A percentile compares a stretch with the other conserved stretches of the same genome.
Evolutionary conservation across 106 monocot genomes (phyloP).

Genomic region (Dactylorhiza incarnata): DNA sequence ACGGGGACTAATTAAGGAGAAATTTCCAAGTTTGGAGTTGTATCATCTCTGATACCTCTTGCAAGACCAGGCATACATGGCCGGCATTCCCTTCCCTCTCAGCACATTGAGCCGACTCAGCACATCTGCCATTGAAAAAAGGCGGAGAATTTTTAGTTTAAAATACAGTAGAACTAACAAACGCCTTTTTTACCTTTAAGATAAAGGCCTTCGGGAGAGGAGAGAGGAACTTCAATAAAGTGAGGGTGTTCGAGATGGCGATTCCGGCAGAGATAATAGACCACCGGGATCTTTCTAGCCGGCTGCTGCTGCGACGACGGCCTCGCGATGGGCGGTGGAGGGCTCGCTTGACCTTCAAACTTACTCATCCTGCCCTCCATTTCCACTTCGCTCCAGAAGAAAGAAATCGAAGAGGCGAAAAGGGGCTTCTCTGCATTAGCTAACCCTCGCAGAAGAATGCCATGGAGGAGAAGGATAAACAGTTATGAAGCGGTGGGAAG

Average conservation of each 20-base stretch:
- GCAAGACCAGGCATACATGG: slow-evolving; percentile 92
- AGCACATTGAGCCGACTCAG: slow-evolving; percentile 51
- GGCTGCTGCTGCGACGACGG: slow-evolving; percentile 2
- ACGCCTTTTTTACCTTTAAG: slow-evolving; percentile 45
- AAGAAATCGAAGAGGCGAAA: not conserved
- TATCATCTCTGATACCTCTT: slow-evolving; percentile 38
- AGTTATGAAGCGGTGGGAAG: not conserved
- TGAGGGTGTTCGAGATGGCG: slow-evolving; percentile 67
- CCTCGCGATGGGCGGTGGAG: slow-evolving; percentile 22
- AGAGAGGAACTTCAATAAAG: slow-evolving; percentile 56
- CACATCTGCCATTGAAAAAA: slow-evolving; percentile 38
- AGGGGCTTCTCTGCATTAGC: not conserved
- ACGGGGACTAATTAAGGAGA: not conserved
- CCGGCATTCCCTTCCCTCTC: slow-evolving; percentile 70
- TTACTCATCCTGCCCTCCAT: slow-evolving; percentile 30
- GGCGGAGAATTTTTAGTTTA: not conserved
- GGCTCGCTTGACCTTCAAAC: slow-evolving; percentile 24
- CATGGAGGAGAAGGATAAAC: not conserved
- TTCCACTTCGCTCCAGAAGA: not conserved
- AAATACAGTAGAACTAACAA: not conserved
- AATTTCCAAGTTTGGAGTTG: not conserved
- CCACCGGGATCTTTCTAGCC: slow-evolving; percentile 40
- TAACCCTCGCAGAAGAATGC: not conserved
- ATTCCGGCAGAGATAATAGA: slow-evolving; percentile 54
- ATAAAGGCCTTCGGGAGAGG: slow-evolving; percentile 51